Evolutionary conservation across 2,329 filamentous ascomycete genomes (phyloP), one percentile per base, ranked within the genome.

Genomic region (Huntiella savannae): DNA sequence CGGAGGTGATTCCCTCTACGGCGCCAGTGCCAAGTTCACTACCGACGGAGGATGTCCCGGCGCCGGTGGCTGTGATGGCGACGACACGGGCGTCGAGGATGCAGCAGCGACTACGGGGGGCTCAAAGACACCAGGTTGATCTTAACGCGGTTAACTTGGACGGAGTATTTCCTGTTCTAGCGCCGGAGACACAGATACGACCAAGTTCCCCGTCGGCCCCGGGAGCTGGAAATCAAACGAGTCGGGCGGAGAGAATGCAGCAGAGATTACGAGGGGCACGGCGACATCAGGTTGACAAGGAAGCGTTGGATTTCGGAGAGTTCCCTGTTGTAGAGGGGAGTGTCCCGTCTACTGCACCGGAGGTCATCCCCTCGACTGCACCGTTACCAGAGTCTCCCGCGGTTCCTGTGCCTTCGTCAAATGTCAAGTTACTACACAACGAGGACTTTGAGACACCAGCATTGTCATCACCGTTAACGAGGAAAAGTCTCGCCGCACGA

Each of bases 261-360:
- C 68, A 76, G 61, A 73, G 75, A 56, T 70, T 79, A 57, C 73
- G 75, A 51, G 75, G 75, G 51, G 74, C 75, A 37, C 71, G 73
- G 53, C 66, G 68, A 53, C 67, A 71, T 48, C 68, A 77, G 55
- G 63, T 79, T 11, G 71, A 66, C 51, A 17, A 13, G 3, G 43
- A 44, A 4, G 71, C 78, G 51, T 66, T 75, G 7, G 73, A 73
- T 4, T 79, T 79, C 55, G 51, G 51, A 15, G 43, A 44, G n/a
- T 33, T 51, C n/a, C 43, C 50, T 28, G 39, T 48, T 5, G 32
- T 38, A 7, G 33, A 46, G 10, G 17, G 45, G 11, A 16, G 19
- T 11, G 13, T 35, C 15, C 42, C 45, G 4, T 38, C 43, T 28
- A 28, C 22, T 28, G 22, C 22, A 28, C 22, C 22, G 22, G 22